These are phyloP conservation scores for Sclerotinia spermophila DNA, from an alignment of 2,329 filamentous ascomycete genomes.

Conservation along the genomic window DNA sequence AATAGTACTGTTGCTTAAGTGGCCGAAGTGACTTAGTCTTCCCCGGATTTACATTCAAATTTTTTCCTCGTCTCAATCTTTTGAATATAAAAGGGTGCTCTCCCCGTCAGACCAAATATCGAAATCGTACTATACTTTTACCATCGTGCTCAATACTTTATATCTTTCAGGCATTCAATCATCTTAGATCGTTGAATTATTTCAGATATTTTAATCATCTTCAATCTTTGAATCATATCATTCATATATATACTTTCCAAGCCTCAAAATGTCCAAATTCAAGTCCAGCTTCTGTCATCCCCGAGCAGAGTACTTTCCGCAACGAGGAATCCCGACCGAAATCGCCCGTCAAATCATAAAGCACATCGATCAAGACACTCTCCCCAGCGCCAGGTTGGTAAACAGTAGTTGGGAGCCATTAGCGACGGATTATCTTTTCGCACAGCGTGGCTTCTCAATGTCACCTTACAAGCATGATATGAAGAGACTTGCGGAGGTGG, in stretches of 20 bases:
- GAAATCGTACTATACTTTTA: no score
- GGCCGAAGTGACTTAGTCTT: no score
- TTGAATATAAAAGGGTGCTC: no score
- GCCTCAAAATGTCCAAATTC: not conserved
- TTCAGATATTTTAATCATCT: not conserved
- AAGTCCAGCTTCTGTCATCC: not conserved
- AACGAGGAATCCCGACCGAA: not conserved
- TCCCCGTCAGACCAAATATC: no score
- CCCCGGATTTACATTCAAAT: no score
- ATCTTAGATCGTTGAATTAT: not conserved
- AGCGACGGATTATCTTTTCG: not conserved
- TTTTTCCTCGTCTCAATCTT: no score
- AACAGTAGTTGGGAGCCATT: not conserved
- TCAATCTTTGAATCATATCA: accelerated
- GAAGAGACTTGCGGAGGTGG: not conserved
- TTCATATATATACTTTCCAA: no score
- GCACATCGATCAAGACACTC: not conserved
- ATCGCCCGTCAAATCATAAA: not conserved
- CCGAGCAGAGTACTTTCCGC: not conserved
- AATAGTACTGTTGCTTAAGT: no score
- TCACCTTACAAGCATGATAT: not conserved
- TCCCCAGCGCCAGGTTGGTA: not conserved
- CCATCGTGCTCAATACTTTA: no score
- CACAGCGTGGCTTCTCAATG: not conserved
- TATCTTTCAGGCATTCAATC: no score